Evolutionary conservation across 2,329 filamentous ascomycete genomes (phyloP), one percentile per base, ranked within the genome.

Genomic region (Dactylella cylindrospora): DNA sequence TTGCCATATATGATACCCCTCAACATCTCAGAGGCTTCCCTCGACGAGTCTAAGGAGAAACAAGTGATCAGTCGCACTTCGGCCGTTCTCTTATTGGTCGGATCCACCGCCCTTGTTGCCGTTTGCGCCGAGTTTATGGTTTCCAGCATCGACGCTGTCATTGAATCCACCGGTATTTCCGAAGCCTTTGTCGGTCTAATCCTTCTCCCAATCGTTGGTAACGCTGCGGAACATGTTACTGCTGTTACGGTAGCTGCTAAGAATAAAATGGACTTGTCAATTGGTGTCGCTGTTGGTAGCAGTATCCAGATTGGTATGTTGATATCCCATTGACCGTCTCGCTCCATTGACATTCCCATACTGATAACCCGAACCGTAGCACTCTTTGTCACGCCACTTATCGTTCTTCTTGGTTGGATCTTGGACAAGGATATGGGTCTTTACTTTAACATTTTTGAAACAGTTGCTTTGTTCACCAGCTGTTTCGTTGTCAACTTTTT

Each of bases 361-460:
- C 13, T 50, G 20, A 15, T 38, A 71, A 19, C 3, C 15, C 12
- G 19, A n/a, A 8, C 3, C 25, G 19, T 22, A 61, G 76, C 84
- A 10, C 75, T 88, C 5, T 84, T 87, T 69, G 78, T 87, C 46
- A 86, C 84, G 3, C 84, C 84, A 0, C 74, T 87, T 13, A 78
- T 86, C 25, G 84, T 88, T 25, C 81, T 87, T 19, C 75, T 87
- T 15, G 84, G 84, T n/a, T 88, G 84, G 84, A 79, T 78, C 61
- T 79, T 86, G 72, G 74, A 78, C 62, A 80, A 79, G 60, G 77
- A 83, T n/a, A 86, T 88, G 83, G 80, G 85, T 22, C 78, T 94
- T 26, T 90, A 91, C 75, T 94, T 94, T 73, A 88, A 88, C 61
- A 79, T 89, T 41, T 95, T 94, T 73, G 88, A 94, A 78, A 94